These are phyloP conservation scores for Phymatotrichopsis omnivora DNA, from an alignment of 2,329 filamentous ascomycete genomes.

Conservation along the genomic window DNA sequence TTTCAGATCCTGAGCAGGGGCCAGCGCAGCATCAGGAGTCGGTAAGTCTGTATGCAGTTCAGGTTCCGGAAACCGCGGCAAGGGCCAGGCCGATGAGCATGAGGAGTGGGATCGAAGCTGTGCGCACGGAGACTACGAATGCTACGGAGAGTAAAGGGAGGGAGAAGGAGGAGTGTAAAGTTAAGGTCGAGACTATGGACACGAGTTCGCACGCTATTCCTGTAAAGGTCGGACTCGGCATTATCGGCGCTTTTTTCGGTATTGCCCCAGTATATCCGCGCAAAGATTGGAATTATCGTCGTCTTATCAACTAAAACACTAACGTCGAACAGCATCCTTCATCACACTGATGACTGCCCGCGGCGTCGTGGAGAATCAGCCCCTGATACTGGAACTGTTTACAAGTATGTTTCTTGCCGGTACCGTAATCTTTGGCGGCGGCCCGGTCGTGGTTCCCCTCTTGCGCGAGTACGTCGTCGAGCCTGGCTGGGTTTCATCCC, in stretches of 20 bases:
- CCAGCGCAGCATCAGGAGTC: conserved; percentile 10
- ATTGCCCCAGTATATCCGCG: conserved; percentile 20
- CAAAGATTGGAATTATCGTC: not conserved
- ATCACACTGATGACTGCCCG: conserved; percentile 46
- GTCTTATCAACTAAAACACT: conserved; percentile 11
- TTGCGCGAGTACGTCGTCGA: conserved; percentile 53
- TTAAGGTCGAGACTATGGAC: conserved; percentile 12
- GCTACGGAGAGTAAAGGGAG: conserved; percentile 8
- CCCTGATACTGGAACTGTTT: conserved; percentile 52
- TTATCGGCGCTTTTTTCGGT: conserved; percentile 45
- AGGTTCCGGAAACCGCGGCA: no score
- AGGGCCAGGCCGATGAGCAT: no score
- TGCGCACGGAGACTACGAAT: not conserved
- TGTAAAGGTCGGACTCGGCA: conserved; percentile 36
- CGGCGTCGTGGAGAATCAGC: conserved; percentile 36
- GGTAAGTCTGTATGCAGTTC: no score
- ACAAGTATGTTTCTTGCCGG: conserved; percentile 64
- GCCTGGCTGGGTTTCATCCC: conserved; percentile 57
- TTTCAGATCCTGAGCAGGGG: no score
- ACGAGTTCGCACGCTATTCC: conserved; percentile 14
- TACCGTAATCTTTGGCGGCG: conserved; percentile 53
- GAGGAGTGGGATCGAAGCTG: not conserved
- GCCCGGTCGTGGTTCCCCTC: conserved; percentile 55
- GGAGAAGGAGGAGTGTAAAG: conserved; percentile 15
- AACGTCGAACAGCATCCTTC: conserved; percentile 41